Conservation (phyloP, 768 basidiomycete species). For the Daedalea quercina region DNA sequence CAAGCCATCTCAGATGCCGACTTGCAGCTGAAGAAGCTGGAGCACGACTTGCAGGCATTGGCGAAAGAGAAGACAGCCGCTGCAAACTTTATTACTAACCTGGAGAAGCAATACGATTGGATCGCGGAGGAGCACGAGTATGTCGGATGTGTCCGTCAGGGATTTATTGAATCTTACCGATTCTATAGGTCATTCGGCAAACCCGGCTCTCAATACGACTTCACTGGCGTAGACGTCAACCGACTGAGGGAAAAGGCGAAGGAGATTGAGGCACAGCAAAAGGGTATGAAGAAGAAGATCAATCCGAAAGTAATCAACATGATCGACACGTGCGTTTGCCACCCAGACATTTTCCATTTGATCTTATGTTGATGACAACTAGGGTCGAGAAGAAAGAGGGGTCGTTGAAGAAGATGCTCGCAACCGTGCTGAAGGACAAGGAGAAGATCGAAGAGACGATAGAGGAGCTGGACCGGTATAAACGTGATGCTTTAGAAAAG, state of each 20-base stretch:
- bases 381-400: conserved; percentile 94
- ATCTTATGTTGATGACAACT: conserved; percentile 1
- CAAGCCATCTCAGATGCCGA: conserved; percentile 61
- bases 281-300: conserved; percentile 90
- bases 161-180: conserved; percentile 4
- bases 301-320: conserved; percentile 94
- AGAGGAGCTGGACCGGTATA: conserved; percentile 87
- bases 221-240: conserved; percentile 53
- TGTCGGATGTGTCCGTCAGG: conserved; percentile 25
- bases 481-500: conserved; percentile 86
- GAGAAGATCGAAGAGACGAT: conserved; percentile 94
- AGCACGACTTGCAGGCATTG: conserved; percentile 59
- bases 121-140: conserved; percentile 84
- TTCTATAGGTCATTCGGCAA: conserved; percentile 91
- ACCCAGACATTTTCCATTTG: not conserved
- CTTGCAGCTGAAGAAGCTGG: conserved; percentile 53
- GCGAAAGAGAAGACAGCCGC: conserved; percentile 60
- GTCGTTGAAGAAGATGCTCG: conserved; percentile 81
- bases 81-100: conserved; percentile 41
- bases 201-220: conserved; percentile 76
- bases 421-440: conserved; percentile 86
- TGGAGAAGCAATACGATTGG: conserved; percentile 88
- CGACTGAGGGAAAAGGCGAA: conserved; percentile 55
- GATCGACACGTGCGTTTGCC: conserved; percentile 74
- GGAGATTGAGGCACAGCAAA: conserved; percentile 73